Evolutionary conservation across 306 rosid genomes (phyloP).

Genomic region (Clitoria ternatea): DNA sequence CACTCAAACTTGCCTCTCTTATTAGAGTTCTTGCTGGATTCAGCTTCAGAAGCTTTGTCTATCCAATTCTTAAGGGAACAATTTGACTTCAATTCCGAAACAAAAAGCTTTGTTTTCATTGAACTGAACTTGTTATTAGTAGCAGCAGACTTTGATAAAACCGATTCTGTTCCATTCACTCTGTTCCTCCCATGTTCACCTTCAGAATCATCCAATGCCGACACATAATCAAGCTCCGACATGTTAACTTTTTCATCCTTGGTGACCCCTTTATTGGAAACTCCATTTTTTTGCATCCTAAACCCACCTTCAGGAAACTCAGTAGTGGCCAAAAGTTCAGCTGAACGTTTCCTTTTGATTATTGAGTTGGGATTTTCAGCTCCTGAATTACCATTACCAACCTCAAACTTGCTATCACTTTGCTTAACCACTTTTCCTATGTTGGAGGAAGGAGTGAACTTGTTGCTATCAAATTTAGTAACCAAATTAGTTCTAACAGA

Average conservation of each 20-base stretch:
- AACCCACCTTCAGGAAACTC: constrained; percentile 16
- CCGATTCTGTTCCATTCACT: constrained; percentile 35
- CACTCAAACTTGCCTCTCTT: constrained; percentile 74
- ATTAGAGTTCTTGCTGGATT: constrained; percentile 30
- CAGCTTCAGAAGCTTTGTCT: constrained; percentile 31
- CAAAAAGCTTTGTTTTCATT: constrained; percentile 38
- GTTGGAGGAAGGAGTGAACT: background rate
- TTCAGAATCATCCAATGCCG: constrained; percentile 35
- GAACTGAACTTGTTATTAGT: constrained; percentile 29
- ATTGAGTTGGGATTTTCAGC: constrained; percentile 22
- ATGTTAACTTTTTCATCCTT: constrained; percentile 28
- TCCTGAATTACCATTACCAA: constrained; percentile 26
- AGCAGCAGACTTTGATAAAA: constrained; percentile 27
- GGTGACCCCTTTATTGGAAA: constrained; percentile 28
- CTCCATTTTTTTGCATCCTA: constrained; percentile 18
- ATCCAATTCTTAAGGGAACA: constrained; percentile 16
- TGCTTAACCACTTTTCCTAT: constrained; percentile 26
- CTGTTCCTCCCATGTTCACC: constrained; percentile 27
- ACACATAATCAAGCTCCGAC: constrained; percentile 22
- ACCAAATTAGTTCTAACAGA: constrained; percentile 24
- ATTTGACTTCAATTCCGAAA: constrained; percentile 32
- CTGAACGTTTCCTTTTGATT: constrained; percentile 18
- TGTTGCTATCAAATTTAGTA: constrained; percentile 28
- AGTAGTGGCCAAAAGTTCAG: constrained; percentile 19
- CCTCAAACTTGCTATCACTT: constrained; percentile 21